These are phyloP conservation scores for Elongisporangium prolatum DNA, from an alignment of 352 stramenopile genomes.

Conservation along the genomic window DNA sequence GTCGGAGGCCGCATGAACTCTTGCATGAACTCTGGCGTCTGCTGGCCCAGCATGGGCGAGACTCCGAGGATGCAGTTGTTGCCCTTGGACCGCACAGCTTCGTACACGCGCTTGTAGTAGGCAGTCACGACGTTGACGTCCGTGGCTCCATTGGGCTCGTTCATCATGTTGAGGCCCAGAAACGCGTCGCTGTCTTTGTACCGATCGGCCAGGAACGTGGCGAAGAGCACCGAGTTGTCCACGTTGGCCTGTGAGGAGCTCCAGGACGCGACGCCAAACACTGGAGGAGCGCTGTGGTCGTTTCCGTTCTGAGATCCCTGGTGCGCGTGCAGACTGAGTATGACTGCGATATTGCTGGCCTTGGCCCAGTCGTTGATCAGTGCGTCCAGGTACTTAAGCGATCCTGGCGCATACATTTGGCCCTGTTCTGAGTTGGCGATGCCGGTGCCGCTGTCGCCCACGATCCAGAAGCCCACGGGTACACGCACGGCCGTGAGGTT, in stretches of 20 bases:
- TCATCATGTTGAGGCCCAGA: slow-evolving; percentile 38
- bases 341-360: slow-evolving; percentile 30
- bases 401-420: background rate
- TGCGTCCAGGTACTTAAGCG: slow-evolving; percentile 30
- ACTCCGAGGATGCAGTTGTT: slow-evolving; percentile 37
- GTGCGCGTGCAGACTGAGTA: slow-evolving; percentile 33
- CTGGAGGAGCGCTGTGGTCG: slow-evolving; percentile 28
- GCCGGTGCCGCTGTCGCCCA: slow-evolving; percentile 7
- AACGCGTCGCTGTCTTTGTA: slow-evolving; percentile 32
- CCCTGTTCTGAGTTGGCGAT: background rate
- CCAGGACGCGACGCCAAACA: slow-evolving; percentile 14
- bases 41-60: slow-evolving; percentile 24
- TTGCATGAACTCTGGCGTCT: slow-evolving; percentile 23
- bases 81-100: slow-evolving; percentile 15
- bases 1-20: background rate
- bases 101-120: slow-evolving; percentile 32
- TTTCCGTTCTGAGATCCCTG: slow-evolving; percentile 34
- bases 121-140: slow-evolving; percentile 11
- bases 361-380: slow-evolving; percentile 31
- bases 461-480: slow-evolving; percentile 20
- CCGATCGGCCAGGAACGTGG: slow-evolving; percentile 23
- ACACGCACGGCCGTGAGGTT: slow-evolving; percentile 23
- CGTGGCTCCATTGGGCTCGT: slow-evolving; percentile 22
- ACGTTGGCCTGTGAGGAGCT: slow-evolving; percentile 9
- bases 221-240: slow-evolving; percentile 24